Evolutionary conservation across 495 filamentous ascomycete species (phyloP), one percentile per base, ranked within the genome.

Genomic region (Chlorociboria aeruginascens): DNA sequence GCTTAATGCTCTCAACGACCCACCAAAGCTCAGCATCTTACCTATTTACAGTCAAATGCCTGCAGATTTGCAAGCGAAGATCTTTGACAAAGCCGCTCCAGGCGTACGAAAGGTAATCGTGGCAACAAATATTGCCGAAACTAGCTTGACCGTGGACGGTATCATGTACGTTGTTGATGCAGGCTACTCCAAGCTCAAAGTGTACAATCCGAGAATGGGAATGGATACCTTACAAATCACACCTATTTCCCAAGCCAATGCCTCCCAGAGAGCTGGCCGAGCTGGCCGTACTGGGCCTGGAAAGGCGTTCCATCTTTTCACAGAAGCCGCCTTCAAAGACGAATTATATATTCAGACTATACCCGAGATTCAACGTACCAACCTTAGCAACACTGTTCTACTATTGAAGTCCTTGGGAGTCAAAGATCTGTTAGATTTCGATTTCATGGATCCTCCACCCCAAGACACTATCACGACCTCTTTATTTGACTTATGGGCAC

Each of bases 31-130:
- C 30, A 89, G 83, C 59, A 95, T 99, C 38, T 74, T 99, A 16
- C 93, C 93, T 0, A 96, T 99, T 32, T 99, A 99, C 77, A 94
- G 87, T 70, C 93, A 97, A 64, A 95, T 99, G 90, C 93, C 93
- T 1, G 93, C 93, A 10, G 93, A 99, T 64, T 71, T 97, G 33
- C 93, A 99, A 61, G 86, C 93, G 25, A 97, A 88, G 65, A 96
- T 99, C 49, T 99, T 99, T 59, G 89, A 99, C 53, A 78, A 79
- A 48, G 93, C 93, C 6, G 70, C 83, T 3, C 82, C 88, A 0
- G 93, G 93, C 1, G 90, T 96, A 0, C 78, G 93, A 29, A 99
- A 99, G 60, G 89, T 93, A 51, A 95, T 99, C 48, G 93, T 99
- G 11, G 93, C 93, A 8, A 99, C 93, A 1, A 99, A 99, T 53